Evolutionary conservation across 345 rosid species (phyloP), one percentile per base, ranked within the genome.

Genomic region (Physaria fendleri): DNA sequence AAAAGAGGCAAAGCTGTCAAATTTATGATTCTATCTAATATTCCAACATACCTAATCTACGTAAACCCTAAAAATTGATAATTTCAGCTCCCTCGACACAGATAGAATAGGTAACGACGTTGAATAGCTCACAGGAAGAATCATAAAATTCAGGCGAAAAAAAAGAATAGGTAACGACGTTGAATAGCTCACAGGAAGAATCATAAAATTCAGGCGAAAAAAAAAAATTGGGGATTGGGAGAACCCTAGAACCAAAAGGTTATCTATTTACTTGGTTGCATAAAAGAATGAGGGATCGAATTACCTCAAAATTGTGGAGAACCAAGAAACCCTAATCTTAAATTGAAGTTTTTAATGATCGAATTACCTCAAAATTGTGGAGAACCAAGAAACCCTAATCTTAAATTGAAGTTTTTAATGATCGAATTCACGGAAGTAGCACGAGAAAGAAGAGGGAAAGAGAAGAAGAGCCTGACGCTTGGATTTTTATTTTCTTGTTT

Each of bases 291-390:
- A 37, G 41, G 0, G 21, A 53, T 52, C 14, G 73, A 61, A 69
- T 69, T 62, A 69, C 73, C 73, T 62, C 32, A 56, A n/a, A 52
- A 28, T 15, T 22, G 38, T n/a, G 10, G 37, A 20, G 57, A 61
- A 29, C 5, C 6, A 5, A 12, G 50, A 39, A 39, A 62, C 73
- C 73, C 68, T 69, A 62, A 54, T 69, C 44, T 8, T 32, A 45
- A 15, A 16, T 16, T 15, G 38, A 53, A 54, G 49, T 23, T 24
- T 66, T 13, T n/a, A n/a, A n/a, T n/a, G 21, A 53, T 52, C 14
- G 73, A 61, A 69, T 69, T 62, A 69, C 73, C 73, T 62, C 32
- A 56, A n/a, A 52, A 28, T 15, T 22, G 38, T n/a, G 10, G 37
- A 20, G 57, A 61, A 29, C 5, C 6, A 5, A 12, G 50, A 39